These are phyloP conservation scores for Ceratocystis papillata DNA, from an alignment of 2,329 filamentous ascomycete species.

Conservation along the genomic window DNA sequence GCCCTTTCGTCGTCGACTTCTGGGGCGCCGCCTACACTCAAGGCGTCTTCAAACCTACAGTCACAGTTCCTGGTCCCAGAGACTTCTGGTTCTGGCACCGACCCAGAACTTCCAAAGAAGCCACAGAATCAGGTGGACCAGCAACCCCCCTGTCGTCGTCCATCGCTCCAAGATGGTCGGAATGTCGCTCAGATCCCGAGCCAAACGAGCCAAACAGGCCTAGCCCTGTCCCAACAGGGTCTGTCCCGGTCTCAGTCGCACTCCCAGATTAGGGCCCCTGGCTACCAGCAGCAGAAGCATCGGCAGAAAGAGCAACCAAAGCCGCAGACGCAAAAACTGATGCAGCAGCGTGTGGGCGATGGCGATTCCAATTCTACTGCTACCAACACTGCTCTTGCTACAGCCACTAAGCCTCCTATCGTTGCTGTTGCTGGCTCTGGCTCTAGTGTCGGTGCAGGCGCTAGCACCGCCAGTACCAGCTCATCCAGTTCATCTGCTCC, in stretches of 20 bases:
- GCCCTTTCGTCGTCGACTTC: neutral
- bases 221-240: neutral
- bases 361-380: too few species aligned
- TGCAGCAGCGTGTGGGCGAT: too few species aligned
- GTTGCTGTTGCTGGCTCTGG: neutral
- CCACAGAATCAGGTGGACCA: neutral
- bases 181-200: slow-evolving; percentile 2
- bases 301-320: neutral
- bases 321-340: neutral
- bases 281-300: neutral
- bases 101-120: neutral
- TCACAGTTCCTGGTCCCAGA: neutral
- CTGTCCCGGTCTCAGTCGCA: slow-evolving; percentile 3
- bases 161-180: slow-evolving; percentile 1
- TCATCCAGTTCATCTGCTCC: neutral
- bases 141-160: slow-evolving; percentile 5
- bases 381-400: neutral
- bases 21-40: neutral
- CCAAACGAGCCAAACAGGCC: neutral
- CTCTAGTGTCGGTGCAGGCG: neutral
- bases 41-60: neutral
- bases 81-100: neutral
- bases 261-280: slow-evolving; percentile 3
- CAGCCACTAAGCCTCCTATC: neutral
- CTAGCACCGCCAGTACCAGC: neutral